Percentiles rank a stretch among this genome's conserved stretches.
Evolutionary conservation across 805 yeast genomes (phyloP).

Genomic region (Myxozyma melibiosi): DNA sequence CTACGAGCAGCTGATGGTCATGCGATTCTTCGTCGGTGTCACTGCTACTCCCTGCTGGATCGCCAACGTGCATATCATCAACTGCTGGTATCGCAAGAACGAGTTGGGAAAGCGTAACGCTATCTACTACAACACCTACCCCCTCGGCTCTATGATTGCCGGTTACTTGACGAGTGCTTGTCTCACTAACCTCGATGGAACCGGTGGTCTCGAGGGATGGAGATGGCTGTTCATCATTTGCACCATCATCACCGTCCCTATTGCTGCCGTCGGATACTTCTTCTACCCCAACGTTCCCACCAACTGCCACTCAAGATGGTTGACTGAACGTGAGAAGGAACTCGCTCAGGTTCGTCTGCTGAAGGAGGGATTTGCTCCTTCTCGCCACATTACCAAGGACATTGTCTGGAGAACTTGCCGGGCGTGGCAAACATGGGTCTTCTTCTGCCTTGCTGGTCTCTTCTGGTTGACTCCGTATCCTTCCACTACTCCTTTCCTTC

Average conservation of each 20-base stretch:
- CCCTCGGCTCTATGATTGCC: conserved; percentile 49
- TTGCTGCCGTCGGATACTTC: conserved; percentile 44
- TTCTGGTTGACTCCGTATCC: conserved; percentile 31
- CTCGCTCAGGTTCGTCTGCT: conserved; percentile 32
- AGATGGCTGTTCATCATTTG: conserved; percentile 67
- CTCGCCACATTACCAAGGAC: conserved; percentile 1
- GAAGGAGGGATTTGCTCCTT: conserved; percentile 25
- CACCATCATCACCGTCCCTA: conserved; percentile 45
- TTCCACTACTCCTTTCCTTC: conserved; percentile 28
- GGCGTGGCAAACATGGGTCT: conserved; percentile 29
- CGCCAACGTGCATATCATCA: conserved; percentile 45
- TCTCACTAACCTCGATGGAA: conserved; percentile 46
- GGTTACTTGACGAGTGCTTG: conserved; percentile 60
- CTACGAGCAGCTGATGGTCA: conserved; percentile 52
- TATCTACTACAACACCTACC: conserved; percentile 47
- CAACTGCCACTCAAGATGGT: conserved; percentile 34
- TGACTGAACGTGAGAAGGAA: conserved; percentile 34
- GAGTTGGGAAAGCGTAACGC: conserved; percentile 54
- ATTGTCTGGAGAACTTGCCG: conserved; percentile 7
- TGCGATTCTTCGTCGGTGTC: conserved; percentile 68
- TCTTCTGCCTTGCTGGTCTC: conserved; percentile 22
- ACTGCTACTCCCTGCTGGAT: conserved; percentile 74
- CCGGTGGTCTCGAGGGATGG: conserved; percentile 57
- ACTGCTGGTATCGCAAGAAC: conserved; percentile 58
- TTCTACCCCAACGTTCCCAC: conserved; percentile 54